These are phyloP conservation scores for Yamagishiella unicocca DNA, from an alignment of 139 green algal species.

Conservation along the genomic window DNA sequence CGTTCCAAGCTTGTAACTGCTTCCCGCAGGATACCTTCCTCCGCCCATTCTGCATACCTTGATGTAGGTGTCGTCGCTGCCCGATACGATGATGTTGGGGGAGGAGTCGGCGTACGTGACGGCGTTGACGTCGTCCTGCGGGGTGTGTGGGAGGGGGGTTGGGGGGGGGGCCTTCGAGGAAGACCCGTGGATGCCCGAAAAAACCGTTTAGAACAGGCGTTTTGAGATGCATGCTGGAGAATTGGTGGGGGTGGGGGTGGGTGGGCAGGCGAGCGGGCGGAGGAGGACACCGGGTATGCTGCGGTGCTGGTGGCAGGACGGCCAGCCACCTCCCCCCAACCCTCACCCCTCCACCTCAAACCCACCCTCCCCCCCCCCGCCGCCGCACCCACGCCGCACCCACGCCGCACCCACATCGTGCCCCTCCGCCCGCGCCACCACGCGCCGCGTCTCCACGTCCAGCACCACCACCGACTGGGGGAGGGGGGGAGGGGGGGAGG, in stretches of 20 bases:
- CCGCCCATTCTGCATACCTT: constrained; percentile 66
- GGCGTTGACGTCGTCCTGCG: constrained; percentile 93
- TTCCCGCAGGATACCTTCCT: no score
- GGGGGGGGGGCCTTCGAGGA: no score
- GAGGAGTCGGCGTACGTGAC: constrained; percentile 75
- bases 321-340: neutral
- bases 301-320: neutral
- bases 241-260: no score
- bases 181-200: no score
- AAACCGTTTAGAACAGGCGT: no score
- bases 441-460: constrained; percentile 76
- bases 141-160: neutral
- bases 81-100: constrained; percentile 84
- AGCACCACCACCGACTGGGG: constrained; percentile 81
- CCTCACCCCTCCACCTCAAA: neutral
- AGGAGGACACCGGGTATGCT: no score
- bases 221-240: no score
- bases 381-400: neutral
- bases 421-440: constrained; percentile 25
- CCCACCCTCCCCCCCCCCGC: neutral
- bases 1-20: no score
- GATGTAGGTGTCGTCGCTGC: constrained; percentile 88
- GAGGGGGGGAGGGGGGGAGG: neutral
- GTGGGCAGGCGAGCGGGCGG: no score
- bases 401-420: constrained; percentile 5